Evolutionary conservation across 345 rosid genomes (phyloP), one percentile per base, ranked within the genome.

Genomic region (Acer saccharum): DNA sequence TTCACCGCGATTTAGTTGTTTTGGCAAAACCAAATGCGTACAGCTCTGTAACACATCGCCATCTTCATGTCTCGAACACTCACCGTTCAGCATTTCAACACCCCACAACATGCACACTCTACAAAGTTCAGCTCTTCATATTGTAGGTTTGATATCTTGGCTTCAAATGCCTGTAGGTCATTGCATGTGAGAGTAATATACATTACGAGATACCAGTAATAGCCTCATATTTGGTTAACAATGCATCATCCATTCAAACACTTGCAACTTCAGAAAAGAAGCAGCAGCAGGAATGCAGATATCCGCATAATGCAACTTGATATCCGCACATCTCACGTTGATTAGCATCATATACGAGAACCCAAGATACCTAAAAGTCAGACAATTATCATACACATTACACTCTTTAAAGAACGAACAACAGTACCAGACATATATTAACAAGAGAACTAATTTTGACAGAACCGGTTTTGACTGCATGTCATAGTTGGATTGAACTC

Each of bases 341-440:
- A 54, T 10, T 44, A 65, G 12, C 65, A 68, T 78, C 75, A 78
- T 21, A 63, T 73, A 2, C 16, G 80, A 21, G 73, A 80, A 66
- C 80, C 82, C 78, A 83, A 72, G 57, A 78, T 16, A 18, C 86
- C 84, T 80, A 78, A 14, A 52, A 48, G 57, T 25, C 58, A 18
- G 17, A 60, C 9, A 72, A 0, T 60, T 57, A n/a, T 35, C 65
- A 55, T 29, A n/a, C 48, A 18, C 27, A 5, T 55, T 68, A 43
- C 7, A 20, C 13, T 43, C 13, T 68, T 48, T 18, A 16, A 16
- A 1, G 11, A 0, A 43, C 48, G 8, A 55, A 71, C 54, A 14
- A 66, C 1, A 21, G 48, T n/a, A 50, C 39, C 5, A 5, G 48
- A 27, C 58, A 7, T 48, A 10, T 29, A 14, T 25, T 21, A 29